These are phyloP conservation scores for Paramecium bursaria DNA, from an alignment of 73 alveolate species.

Conservation along the genomic window DNA sequence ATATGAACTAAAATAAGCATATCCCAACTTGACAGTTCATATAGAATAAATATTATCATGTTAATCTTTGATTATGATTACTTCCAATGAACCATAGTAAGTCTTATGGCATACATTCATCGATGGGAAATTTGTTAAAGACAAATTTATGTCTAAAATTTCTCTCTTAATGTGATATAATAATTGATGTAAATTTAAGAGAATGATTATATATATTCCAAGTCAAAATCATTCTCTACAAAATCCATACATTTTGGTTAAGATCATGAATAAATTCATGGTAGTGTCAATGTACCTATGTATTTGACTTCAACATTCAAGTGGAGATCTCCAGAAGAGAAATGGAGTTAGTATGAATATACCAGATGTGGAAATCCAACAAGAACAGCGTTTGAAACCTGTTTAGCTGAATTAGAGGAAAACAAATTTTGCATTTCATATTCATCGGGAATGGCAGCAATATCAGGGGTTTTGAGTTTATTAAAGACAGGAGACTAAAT, in stretches of 20 bases:
- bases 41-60: no score
- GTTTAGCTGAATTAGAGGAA: slow-evolving; percentile 82
- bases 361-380: slow-evolving; percentile 77
- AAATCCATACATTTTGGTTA: slow-evolving; percentile 86
- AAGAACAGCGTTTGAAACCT: slow-evolving; percentile 80
- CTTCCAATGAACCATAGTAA: no score
- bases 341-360: slow-evolving; percentile 31
- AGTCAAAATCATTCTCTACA: slow-evolving; percentile 74
- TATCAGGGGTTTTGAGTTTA: slow-evolving; percentile 50
- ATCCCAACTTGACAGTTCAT: no score
- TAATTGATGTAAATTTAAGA: no score
- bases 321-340: slow-evolving; percentile 61
- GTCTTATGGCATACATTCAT: no score
- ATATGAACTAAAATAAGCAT: no score
- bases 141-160: no score
- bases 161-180: no score
- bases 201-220: slow-evolving; percentile 50
- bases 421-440: slow-evolving; percentile 82
- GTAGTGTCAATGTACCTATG: slow-evolving; percentile 90
- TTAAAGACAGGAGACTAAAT: slow-evolving; percentile 83
- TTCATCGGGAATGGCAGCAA: slow-evolving; percentile 87
- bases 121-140: no score
- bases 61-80: no score
- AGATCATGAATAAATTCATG: slow-evolving; percentile 77
- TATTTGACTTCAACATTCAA: slow-evolving; percentile 85